Evolutionary conservation across 2,329 filamentous ascomycete genomes (phyloP), one percentile per base, ranked within the genome.

Genomic region (Aspergillus viridinutans): DNA sequence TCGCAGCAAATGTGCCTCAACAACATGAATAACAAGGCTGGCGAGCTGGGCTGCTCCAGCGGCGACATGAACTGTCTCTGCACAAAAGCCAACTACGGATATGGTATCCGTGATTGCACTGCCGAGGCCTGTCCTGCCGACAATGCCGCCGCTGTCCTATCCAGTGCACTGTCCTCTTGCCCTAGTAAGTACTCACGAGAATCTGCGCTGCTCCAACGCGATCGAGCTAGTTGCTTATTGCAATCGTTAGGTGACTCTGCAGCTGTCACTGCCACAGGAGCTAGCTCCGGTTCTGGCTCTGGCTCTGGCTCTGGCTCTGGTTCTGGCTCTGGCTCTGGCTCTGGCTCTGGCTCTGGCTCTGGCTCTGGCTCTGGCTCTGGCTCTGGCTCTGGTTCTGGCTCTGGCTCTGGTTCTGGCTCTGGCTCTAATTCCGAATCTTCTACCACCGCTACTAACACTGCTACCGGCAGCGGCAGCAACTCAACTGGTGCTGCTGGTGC

Each of bases 31-130:
- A 66, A 58, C 53, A 69, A 72, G 64, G 75, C 75, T 47, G 32
- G 57, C 3, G 63, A 69, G 4, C 65, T 80, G n/a, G 74, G 75
- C 50, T 80, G 78, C 67, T 60, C 63, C 25, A 42, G 61, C 26
- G 64, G 61, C 48, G 74, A 80, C 59, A 48, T 70, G 47, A 53
- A 54, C 28, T 80, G 78, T 62, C 69, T 76, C 45, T 80, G 77
- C 70, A 67, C 62, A 38, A 73, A 66, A 53, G 32, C 60, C 23
- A 60, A 80, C 70, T 80, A 80, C 64, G 56, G 64, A 29, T 74
- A 68, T 58, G 78, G 78, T 56, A 70, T 81, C 50, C 76, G 72
- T 40, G 78, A 81, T 67, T 81, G 78, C 71, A 75, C 75, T 43
- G 49, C 61, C 17, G 58, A 79, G 64, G 74, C 76, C 35, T 81